A percentile compares a stretch with the other conserved stretches of the same genome.
Evolutionary conservation across 768 basidiomycete species (phyloP).

Genomic region (Gyrodon lividus): DNA sequence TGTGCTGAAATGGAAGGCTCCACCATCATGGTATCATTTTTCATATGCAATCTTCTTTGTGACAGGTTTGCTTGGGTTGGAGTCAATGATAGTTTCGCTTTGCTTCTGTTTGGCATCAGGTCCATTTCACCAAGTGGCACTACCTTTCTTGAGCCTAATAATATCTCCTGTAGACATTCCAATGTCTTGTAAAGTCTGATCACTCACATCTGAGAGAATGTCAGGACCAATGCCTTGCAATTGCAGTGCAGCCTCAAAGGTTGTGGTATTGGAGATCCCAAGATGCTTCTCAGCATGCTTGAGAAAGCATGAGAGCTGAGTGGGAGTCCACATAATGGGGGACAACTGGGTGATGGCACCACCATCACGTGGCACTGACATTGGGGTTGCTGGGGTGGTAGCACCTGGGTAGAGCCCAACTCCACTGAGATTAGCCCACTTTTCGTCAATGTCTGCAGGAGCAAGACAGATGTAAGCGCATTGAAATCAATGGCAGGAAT

Average conservation of each 20-base stretch:
- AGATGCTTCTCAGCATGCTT: slow-evolving; percentile 1
- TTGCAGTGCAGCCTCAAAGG: not conserved
- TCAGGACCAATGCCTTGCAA: not conserved
- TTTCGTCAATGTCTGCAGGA: slow-evolving; percentile 5
- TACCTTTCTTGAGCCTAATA: slow-evolving; percentile 5
- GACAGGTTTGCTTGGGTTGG: not conserved
- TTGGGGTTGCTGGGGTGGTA: not conserved
- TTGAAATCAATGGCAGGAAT: not conserved
- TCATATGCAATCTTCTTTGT: slow-evolving; percentile 2
- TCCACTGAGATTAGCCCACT: not conserved
- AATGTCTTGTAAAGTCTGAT: not conserved
- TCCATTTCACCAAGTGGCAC: slow-evolving; percentile 4
- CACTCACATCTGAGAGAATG: not conserved
- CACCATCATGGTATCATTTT: not conserved
- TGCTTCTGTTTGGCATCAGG: not conserved
- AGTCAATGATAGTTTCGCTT: not conserved
- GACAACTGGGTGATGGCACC: not conserved
- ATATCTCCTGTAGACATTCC: not conserved
- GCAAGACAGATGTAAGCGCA: slow-evolving; percentile 1
- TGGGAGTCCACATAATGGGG: not conserved
- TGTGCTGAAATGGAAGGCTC: not conserved
- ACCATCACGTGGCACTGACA: not conserved
- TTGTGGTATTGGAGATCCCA: not conserved
- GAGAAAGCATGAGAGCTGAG: slow-evolving; percentile 4
- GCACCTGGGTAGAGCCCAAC: not conserved